Evolutionary conservation across 176 grass and related monocot species (phyloP).

Genomic region (Carex parvula): DNA sequence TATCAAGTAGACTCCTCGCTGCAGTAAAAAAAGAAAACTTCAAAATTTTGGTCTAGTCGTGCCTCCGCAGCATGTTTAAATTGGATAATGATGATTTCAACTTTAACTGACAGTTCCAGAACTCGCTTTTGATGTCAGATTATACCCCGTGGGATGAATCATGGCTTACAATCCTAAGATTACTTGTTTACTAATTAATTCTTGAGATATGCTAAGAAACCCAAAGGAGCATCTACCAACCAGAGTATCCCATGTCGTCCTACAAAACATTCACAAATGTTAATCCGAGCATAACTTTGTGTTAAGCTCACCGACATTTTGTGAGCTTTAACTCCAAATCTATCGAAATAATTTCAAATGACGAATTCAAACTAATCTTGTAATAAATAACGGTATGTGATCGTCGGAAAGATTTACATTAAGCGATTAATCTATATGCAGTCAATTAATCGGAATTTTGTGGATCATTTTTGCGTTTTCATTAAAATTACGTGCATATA

Average conservation of each 20-base stretch:
- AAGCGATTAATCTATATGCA: too few species aligned
- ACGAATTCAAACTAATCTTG: too few species aligned
- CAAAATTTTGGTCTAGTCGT: slow-evolving; percentile 5
- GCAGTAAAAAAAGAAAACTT: neutral
- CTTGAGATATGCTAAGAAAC: neutral
- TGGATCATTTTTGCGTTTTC: too few species aligned
- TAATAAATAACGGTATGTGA: too few species aligned
- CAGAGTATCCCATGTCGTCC: neutral
- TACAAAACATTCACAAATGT: neutral
- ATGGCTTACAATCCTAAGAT: neutral
- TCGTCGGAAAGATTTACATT: too few species aligned
- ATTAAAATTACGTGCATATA: too few species aligned
- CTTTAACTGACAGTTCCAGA: slow-evolving; percentile 11
- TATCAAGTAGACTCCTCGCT: slow-evolving; percentile 2
- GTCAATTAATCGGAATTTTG: too few species aligned
- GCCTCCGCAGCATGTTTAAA: slow-evolving; percentile 10
- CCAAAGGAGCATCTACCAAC: neutral
- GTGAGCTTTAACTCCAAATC: too few species aligned
- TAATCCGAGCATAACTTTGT: neutral
- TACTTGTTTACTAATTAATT: neutral
- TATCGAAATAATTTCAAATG: too few species aligned
- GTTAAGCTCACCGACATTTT: too few species aligned
- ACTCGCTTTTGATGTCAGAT: neutral
- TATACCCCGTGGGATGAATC: neutral
- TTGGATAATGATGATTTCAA: neutral